These are phyloP conservation scores for Luffa acutangula DNA, from an alignment of 306 rosid genomes.

Conservation along the genomic window DNA sequence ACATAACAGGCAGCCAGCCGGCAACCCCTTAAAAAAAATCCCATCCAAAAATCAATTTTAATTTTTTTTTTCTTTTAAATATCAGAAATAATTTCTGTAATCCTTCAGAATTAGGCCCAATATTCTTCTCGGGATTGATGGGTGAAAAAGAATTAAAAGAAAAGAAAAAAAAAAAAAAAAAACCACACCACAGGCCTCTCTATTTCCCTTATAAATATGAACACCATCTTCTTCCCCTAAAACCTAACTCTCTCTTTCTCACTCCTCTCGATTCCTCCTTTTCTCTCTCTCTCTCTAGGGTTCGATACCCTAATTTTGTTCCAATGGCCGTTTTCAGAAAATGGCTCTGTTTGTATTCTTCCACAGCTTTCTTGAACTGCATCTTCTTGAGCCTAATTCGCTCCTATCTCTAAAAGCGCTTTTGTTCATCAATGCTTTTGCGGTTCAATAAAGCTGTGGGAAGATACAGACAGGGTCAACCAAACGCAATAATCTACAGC, in stretches of 20 bases:
- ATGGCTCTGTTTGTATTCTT: constrained; percentile 87
- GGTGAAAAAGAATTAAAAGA: background rate
- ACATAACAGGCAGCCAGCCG: background rate
- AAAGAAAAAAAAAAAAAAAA: background rate
- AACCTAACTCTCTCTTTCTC: constrained; percentile 24
- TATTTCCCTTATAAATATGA: constrained; percentile 46
- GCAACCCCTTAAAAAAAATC: background rate
- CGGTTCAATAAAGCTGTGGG: constrained; percentile 99
- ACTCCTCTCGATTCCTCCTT: background rate
- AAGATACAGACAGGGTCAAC: constrained; percentile 78
- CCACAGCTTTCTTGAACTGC: constrained; percentile 99
- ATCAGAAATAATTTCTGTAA: constrained; percentile 10
- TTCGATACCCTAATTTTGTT: background rate
- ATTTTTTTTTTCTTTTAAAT: background rate
- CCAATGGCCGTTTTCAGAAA: constrained; percentile 7
- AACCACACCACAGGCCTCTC: constrained; percentile 12
- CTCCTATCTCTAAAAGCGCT: background rate
- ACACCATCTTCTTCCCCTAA: constrained; percentile 20
- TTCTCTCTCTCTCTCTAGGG: background rate
- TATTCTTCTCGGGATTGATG: constrained; percentile 99
- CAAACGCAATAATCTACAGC: background rate
- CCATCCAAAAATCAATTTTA: too few relatives aligned
- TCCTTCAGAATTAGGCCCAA: constrained; percentile 44
- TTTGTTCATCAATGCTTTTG: constrained; percentile 19
- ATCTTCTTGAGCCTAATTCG: constrained; percentile 14